Evolutionary conservation across 805 yeast genomes (phyloP), one percentile per base, ranked within the genome.

Genomic region (Metschnikowia chrysomelidarum): DNA sequence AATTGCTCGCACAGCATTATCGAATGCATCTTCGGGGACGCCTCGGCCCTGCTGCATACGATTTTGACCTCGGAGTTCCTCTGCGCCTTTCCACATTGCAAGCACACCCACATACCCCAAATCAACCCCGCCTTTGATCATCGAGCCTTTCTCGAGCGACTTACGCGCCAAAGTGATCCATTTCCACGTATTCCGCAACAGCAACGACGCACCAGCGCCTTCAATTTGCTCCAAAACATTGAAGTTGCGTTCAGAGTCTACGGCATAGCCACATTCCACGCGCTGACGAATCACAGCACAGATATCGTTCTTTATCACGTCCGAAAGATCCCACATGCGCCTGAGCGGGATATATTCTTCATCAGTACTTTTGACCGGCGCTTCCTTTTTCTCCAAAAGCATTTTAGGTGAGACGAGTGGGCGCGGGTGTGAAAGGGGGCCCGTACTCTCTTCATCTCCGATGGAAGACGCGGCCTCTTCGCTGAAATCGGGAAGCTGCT

Each of bases 101-200:
- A 79, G 59, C 3, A 91, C 94, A 5, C 98, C 98, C 46, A 84
- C 82, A 54, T 76, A 88, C 1, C 95, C 89, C 20, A 91, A 69
- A 53, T 91, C 96, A 24, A 87, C 63, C 12, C 76, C 80, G 16
- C 78, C 79, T 4, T 82, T 71, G 3, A 76, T 65, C 83, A 86
- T 82, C 2, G 81, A 65, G 0, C 86, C 82, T 32, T 79, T 75
- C 13, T 71, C 72, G 4, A 78, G 78, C 1, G 85, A 71, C 26
- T 75, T 76, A 35, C 76, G 73, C 0, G 94, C 87, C 32, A 85
- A 75, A 1, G 78, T 75, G 20, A 91, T 62, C 98, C 98, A 91
- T 53, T 82, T 80, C 98, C 98, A 91, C 0, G 95, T 82, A 48
- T 86, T 82, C 42, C 82, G 67, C 32, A 82, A 62, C 36, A 59